A percentile compares a stretch with the other conserved stretches of the same genome.
Evolutionary conservation across 139 green algal species (phyloP).

Genomic region (Closterium sp.): DNA sequence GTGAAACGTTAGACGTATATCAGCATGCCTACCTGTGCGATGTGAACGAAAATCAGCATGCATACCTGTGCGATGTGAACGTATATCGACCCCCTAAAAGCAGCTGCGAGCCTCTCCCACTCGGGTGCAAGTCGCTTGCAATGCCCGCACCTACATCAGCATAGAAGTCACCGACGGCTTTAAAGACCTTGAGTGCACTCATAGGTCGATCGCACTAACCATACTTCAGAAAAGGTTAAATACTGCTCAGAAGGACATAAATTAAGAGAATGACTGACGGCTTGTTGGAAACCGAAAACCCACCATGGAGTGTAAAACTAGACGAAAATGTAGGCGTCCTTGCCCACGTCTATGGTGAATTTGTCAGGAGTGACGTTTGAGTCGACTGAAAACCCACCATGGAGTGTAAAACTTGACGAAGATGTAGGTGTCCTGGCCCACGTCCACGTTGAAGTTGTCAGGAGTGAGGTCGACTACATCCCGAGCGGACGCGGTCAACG

Average conservation of each 20-base stretch:
- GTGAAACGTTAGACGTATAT: neutral
- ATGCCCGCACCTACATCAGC: slow-evolving; percentile 40
- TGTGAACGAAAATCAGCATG: slow-evolving; percentile 6
- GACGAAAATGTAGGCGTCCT: slow-evolving; percentile 31
- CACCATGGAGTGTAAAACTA: slow-evolving; percentile 55
- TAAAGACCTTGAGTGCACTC: neutral
- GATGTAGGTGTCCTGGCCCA: slow-evolving; percentile 24
- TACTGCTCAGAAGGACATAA: neutral
- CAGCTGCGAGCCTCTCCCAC: slow-evolving; percentile 37
- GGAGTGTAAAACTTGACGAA: slow-evolving; percentile 53
- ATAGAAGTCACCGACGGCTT: neutral
- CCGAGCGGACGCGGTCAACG: neutral
- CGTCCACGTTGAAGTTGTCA: slow-evolving; percentile 47
- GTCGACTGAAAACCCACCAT: too few relatives aligned
- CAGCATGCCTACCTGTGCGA: slow-evolving; percentile 17
- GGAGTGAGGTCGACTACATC: slow-evolving; percentile 42
- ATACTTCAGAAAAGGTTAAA: too few relatives aligned
- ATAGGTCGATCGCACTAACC: too few relatives aligned
- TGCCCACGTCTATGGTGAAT: slow-evolving; percentile 39
- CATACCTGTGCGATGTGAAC: slow-evolving; percentile 48
- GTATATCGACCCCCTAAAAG: slow-evolving; percentile 29
- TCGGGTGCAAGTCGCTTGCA: slow-evolving; percentile 53
- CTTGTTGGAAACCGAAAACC: too few relatives aligned
- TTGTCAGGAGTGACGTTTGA: slow-evolving; percentile 45
- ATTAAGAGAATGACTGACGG: neutral